Conservation (phyloP, 371 early-diverging fungal species). For the Rhizopus arrhizus region DNA sequence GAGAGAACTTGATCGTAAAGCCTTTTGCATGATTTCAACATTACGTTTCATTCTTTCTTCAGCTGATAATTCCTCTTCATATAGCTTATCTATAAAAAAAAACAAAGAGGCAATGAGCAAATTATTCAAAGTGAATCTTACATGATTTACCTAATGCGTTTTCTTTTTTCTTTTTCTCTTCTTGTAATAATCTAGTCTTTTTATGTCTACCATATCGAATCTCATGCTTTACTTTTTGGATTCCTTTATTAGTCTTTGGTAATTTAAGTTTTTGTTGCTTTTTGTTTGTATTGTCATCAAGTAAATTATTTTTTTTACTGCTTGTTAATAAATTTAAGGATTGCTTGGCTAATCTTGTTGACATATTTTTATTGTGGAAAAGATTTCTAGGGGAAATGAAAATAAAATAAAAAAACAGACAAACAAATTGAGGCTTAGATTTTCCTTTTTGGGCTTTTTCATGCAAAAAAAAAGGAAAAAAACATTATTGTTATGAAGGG, state of each 20-base stretch:
- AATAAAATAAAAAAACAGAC: background rate
- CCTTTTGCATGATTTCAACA: conserved; percentile 35
- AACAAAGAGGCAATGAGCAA: background rate
- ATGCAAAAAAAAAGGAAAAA: too few species aligned
- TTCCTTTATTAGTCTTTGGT: conserved; percentile 61
- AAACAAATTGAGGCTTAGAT: background rate
- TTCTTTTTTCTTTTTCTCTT: conserved; percentile 42
- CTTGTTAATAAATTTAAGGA: conserved; percentile 35
- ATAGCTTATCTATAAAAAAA: conserved; percentile 30
- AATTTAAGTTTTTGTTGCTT: conserved; percentile 27
- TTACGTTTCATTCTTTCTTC: conserved; percentile 43
- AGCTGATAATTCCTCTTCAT: conserved; percentile 28
- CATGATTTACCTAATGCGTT: conserved; percentile 55
- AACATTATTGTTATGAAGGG: too few species aligned
- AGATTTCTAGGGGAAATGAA: background rate
- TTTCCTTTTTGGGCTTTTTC: background rate
- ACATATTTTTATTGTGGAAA: conserved; percentile 27
- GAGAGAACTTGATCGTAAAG: conserved; percentile 32
- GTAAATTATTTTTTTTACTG: conserved; percentile 15
- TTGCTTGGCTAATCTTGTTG: conserved; percentile 41
- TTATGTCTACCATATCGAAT: conserved; percentile 59
- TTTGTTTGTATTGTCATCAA: conserved; percentile 5
- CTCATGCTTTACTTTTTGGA: conserved; percentile 61
- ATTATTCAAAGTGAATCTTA: background rate
- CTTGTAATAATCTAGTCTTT: conserved; percentile 37